phyloP scores from a whole-genome alignment of 495 filamentous ascomycete genomes.

The Lasiosphaeriaceae sp. region DNA sequence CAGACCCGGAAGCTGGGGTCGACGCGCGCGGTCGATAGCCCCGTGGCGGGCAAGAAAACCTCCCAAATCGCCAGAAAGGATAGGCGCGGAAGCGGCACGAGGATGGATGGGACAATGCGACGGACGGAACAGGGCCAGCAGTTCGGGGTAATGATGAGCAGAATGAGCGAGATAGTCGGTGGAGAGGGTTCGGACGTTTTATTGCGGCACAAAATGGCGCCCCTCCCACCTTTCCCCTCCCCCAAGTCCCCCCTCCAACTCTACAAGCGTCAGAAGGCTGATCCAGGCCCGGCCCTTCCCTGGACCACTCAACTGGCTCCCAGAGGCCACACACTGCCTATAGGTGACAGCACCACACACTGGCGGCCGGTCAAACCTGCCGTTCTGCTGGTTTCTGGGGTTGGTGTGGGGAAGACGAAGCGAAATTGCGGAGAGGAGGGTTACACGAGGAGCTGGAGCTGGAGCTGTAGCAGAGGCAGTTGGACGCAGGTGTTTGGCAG shows the following conservation, averaged over 20 bases:
- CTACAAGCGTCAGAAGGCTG: no score
- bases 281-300: no score
- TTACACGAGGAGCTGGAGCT: background rate
- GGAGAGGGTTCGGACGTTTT: conserved; percentile 20
- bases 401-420: conserved; percentile 18
- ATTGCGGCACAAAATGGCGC: conserved; percentile 6
- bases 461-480: background rate
- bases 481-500: background rate
- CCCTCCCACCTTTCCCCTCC: no score
- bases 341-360: background rate
- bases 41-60: background rate
- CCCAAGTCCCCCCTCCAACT: no score
- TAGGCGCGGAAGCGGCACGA: background rate
- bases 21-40: background rate
- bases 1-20: background rate
- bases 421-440: conserved; percentile 11
- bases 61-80: background rate
- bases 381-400: conserved; percentile 2
- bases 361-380: background rate
- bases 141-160: conserved; percentile 46
- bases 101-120: background rate
- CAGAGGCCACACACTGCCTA: background rate
- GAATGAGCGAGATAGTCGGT: conserved; percentile 26
- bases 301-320: no score
- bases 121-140: background rate